These are phyloP conservation scores for Tylopilus sp. DNA, from an alignment of 1,284 basidiomycete species.

Conservation along the genomic window DNA sequence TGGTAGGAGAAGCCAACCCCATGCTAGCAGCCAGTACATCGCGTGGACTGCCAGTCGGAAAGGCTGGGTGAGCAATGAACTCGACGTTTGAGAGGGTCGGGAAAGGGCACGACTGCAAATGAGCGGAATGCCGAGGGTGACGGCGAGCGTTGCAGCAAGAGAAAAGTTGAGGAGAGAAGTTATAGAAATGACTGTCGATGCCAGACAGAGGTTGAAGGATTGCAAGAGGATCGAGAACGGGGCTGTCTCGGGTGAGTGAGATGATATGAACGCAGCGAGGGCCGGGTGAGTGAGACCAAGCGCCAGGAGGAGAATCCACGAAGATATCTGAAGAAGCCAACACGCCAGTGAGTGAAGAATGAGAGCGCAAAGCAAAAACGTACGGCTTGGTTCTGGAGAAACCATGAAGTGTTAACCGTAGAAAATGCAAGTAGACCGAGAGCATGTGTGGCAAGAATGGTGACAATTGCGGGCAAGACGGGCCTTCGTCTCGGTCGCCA, in stretches of 20 bases:
- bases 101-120: conserved; percentile 37
- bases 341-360: background rate
- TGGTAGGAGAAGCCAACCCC: conserved; percentile 54
- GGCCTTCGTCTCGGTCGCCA: conserved; percentile 44
- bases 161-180: conserved; percentile 89
- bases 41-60: conserved; percentile 38
- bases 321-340: conserved; percentile 17
- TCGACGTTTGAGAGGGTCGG: conserved; percentile 20
- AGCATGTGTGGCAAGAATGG: conserved; percentile 54
- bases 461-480: conserved; percentile 48
- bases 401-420: conserved; percentile 41
- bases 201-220: conserved; percentile 68
- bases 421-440: conserved; percentile 50
- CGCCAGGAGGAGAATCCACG: conserved; percentile 31
- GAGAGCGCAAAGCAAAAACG: conserved; percentile 12
- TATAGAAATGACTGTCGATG: conserved; percentile 80
- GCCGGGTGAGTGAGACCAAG: conserved; percentile 33
- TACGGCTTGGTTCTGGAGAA: conserved; percentile 40
- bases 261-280: conserved; percentile 23
- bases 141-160: conserved; percentile 67
- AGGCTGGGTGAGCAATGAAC: conserved; percentile 31
- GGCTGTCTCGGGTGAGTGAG: conserved; percentile 27
- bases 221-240: conserved; percentile 56
- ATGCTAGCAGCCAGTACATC: conserved; percentile 45
- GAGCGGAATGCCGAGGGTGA: conserved; percentile 59